Conservation (phyloP, 257 asterid species). For the Penstemon eatonii region DNA sequence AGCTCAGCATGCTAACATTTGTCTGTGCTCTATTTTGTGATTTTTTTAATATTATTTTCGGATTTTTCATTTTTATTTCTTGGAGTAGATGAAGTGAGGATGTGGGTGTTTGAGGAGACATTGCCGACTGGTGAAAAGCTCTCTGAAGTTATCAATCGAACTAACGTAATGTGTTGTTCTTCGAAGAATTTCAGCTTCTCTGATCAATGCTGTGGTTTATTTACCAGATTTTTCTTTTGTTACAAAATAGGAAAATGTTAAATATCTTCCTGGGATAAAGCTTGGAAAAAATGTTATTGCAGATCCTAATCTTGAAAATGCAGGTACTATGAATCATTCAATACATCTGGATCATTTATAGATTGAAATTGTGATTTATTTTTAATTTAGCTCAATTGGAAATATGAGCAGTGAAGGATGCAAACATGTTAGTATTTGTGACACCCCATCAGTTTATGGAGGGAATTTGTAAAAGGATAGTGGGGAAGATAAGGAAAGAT, state of each 20-base stretch:
- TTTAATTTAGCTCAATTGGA: constrained; percentile 2
- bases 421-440: constrained; percentile 81
- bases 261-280: constrained; percentile 81
- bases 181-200: no score
- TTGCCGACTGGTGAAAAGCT: constrained; percentile 56
- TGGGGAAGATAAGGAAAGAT: constrained; percentile 58
- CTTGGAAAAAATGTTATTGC: constrained; percentile 80
- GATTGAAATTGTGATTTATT: not conserved
- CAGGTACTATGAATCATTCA: constrained; percentile 43
- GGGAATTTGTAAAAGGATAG: constrained; percentile 69
- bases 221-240: not conserved
- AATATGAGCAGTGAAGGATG: constrained; percentile 63
- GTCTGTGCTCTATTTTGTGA: no score
- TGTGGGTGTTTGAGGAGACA: constrained; percentile 69
- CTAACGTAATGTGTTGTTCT: constrained; percentile 37
- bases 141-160: constrained; percentile 48
- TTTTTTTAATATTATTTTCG: no score
- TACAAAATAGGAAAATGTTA: constrained; percentile 66
- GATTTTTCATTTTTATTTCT: not conserved
- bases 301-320: constrained; percentile 73
- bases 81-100: constrained; percentile 54
- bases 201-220: constrained; percentile 7
- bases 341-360: not conserved
- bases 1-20: no score
- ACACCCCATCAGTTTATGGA: constrained; percentile 97